phyloP scores from a whole-genome alignment of 176 grass and related monocot genomes.

The Oryza meyeriana region DNA sequence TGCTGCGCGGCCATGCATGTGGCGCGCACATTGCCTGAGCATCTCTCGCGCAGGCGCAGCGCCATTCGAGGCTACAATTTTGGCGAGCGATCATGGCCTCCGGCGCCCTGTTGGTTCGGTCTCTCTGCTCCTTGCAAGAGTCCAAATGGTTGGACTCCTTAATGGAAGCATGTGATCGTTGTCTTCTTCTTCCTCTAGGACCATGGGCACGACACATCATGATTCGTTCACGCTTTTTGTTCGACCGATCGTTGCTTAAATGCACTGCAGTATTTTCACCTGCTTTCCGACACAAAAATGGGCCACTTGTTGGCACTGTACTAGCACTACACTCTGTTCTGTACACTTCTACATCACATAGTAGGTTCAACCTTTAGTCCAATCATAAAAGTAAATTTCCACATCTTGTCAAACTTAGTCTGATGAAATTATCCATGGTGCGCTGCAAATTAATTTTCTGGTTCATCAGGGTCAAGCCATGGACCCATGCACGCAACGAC shows the following conservation, averaged over 20 bases:
- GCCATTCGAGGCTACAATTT: constrained; percentile 19
- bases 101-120: background rate
- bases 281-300: background rate
- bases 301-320: background rate
- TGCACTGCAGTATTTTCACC: background rate
- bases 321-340: background rate
- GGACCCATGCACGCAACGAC: constrained; percentile 1
- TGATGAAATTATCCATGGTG: background rate
- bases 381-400: background rate
- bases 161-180: constrained; percentile 23
- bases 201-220: background rate
- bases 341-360: background rate
- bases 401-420: background rate
- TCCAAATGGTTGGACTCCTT: constrained; percentile 10
- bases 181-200: background rate
- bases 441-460: background rate
- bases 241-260: background rate
- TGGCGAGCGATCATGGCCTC: background rate
- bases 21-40: background rate
- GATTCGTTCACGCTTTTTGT: background rate
- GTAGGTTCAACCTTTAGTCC: constrained; percentile 24
- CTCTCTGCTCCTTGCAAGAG: background rate
- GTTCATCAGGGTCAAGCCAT: background rate
- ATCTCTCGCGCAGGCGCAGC: background rate
- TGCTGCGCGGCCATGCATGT: constrained; percentile 12